A percentile compares a stretch with the other conserved stretches of the same genome.
Conservation (phyloP, 2,329 filamentous ascomycete genomes). For the Xylaria sp. region DNA sequence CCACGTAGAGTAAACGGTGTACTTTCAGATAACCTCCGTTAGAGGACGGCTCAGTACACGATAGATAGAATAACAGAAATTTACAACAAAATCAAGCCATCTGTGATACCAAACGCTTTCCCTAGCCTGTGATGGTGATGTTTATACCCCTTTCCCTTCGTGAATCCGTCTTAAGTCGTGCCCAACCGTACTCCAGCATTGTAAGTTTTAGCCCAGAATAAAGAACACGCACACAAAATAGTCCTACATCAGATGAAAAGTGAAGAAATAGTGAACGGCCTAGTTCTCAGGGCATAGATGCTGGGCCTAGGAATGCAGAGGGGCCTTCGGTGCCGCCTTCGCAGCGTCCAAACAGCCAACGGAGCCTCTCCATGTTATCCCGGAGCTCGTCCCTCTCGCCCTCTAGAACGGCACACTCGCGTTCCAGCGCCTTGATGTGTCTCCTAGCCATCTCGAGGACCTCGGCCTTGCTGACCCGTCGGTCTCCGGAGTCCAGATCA, state of each 20-base stretch:
- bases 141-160: constrained; percentile 26
- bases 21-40: background rate
- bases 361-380: constrained; percentile 47
- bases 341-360: constrained; percentile 47
- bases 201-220: constrained; percentile 15
- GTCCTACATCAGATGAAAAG: constrained; percentile 2
- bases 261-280: background rate
- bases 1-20: background rate
- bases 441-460: constrained; percentile 59
- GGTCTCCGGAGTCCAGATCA: constrained; percentile 42
- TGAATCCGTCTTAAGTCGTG: constrained; percentile 27
- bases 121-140: constrained; percentile 17
- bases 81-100: constrained; percentile 11
- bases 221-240: background rate
- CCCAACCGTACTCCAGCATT: constrained; percentile 20
- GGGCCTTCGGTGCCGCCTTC: constrained; percentile 38
- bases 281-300: constrained; percentile 30
- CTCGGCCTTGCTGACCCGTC: constrained; percentile 57
- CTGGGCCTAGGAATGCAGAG: constrained; percentile 29
- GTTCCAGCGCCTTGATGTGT: constrained; percentile 55
- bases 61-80: constrained; percentile 3
- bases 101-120: constrained; percentile 13
- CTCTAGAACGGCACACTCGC: constrained; percentile 52
- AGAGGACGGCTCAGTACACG: constrained; percentile 6
- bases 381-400: constrained; percentile 52